A percentile compares a stretch with the other conserved stretches of the same genome.
phyloP scores from a whole-genome alignment of 495 filamentous ascomycete genomes.

The Aspergillus haitiensis region DNA sequence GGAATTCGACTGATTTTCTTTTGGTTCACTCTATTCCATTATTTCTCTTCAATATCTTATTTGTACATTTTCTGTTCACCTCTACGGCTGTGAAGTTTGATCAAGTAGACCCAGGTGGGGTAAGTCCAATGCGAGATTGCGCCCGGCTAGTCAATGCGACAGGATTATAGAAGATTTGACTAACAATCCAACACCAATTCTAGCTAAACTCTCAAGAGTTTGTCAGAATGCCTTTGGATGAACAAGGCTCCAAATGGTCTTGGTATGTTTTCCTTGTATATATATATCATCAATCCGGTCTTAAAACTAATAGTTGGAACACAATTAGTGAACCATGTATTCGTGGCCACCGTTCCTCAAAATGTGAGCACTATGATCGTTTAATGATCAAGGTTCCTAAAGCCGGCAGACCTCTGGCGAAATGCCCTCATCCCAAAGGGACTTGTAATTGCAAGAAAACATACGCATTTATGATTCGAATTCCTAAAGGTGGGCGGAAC shows the following conservation, averaged over 20 bases:
- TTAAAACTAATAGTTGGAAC: neutral
- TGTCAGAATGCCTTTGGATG: conserved; percentile 48
- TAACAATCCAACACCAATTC: no score
- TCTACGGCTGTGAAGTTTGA: no score
- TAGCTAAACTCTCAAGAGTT: neutral
- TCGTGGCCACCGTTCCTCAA: conserved; percentile 81
- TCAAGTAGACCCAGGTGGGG: no score
- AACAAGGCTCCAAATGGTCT: conserved; percentile 52
- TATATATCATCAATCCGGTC: neutral
- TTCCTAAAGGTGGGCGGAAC: conserved; percentile 44
- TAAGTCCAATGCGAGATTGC: no score
- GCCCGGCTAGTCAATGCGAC: no score
- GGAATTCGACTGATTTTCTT: no score
- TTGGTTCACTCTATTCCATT: no score
- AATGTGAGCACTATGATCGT: conserved; percentile 74
- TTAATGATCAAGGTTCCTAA: conserved; percentile 78
- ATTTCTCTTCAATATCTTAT: no score
- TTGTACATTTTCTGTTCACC: no score
- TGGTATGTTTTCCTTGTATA: conserved; percentile 36
- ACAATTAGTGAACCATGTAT: conserved; percentile 72
- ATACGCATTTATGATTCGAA: conserved; percentile 53
- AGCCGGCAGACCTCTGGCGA: conserved; percentile 73
- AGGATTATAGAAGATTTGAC: no score
- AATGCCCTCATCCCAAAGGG: conserved; percentile 70
- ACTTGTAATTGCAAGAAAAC: conserved; percentile 57